These are phyloP conservation scores for Fusarium armeniacum DNA, from an alignment of 2,329 filamentous ascomycete genomes.

Conservation along the genomic window DNA sequence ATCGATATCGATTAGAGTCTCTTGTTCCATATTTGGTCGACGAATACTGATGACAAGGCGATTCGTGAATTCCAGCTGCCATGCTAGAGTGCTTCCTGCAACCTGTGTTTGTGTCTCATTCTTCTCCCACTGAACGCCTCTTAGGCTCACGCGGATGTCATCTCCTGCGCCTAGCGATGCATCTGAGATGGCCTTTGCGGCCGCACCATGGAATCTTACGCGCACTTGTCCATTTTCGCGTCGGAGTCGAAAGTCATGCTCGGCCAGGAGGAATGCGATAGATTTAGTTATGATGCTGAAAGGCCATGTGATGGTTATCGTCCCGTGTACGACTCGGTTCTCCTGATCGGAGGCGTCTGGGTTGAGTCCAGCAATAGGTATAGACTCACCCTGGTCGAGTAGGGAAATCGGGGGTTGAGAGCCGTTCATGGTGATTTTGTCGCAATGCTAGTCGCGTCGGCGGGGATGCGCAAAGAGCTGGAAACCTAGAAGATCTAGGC, in stretches of 20 bases:
- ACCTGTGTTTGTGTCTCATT: slow-evolving; percentile 63
- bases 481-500: slow-evolving; percentile 11
- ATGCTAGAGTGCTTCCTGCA: slow-evolving; percentile 67
- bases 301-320: slow-evolving; percentile 91
- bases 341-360: slow-evolving; percentile 61
- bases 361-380: slow-evolving; percentile 69
- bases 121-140: slow-evolving; percentile 75
- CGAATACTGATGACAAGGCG: slow-evolving; percentile 62
- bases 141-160: slow-evolving; percentile 76
- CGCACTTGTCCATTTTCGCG: slow-evolving; percentile 84
- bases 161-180: slow-evolving; percentile 83
- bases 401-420: slow-evolving; percentile 39
- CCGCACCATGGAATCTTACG: slow-evolving; percentile 77
- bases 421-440: slow-evolving; percentile 47
- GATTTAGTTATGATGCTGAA: slow-evolving; percentile 83
- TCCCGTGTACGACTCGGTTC: slow-evolving; percentile 71
- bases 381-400: slow-evolving; percentile 54
- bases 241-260: slow-evolving; percentile 86
- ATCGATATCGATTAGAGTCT: slow-evolving; percentile 68
- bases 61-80: slow-evolving; percentile 70
- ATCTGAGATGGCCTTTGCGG: slow-evolving; percentile 77
- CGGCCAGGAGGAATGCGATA: slow-evolving; percentile 84
- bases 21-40: slow-evolving; percentile 61
- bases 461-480: slow-evolving; percentile 30
- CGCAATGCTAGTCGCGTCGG: slow-evolving; percentile 38